Base-by-base conservation (phyloP, 306 rosid genomes). In the Canavalia gladiata region DNA sequence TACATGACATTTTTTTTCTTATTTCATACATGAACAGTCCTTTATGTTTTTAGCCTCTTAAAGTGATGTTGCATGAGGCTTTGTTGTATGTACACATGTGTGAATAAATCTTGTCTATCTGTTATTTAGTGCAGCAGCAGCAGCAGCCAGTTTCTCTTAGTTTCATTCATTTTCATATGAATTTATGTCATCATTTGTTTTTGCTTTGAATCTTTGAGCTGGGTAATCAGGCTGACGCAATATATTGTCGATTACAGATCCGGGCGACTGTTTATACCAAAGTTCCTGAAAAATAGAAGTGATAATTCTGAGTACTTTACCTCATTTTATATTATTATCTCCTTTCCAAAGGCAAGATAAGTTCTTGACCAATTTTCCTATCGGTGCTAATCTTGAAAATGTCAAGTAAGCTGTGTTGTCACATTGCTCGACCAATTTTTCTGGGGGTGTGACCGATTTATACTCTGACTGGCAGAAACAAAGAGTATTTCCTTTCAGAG, bases 41-140 rank as follows among this genome's bases (percentile, higher is more conserved):
- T 67, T 29, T 46, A 52, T 41, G 51, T 42, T 64, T 46, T 41
- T 39, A 75, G 83, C 78, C 74, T 80, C 68, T 72, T 82, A 51
- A 75, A 80, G 76, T 78, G 65, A 67, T 63, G 84, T 82, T 82
- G 86, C 82, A 57, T 43, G 81, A 75, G 84, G 87, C 85, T 64
- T 57, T 83, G 82, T 78, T 86, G 66, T 83, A 47, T 84, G 86
- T 82, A 88, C 29, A 39, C 72, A 76, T 35, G 84, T 89, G 89
- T 87, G 88, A 87, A 89, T 92, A 90, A 87, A 76, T 80, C 63
- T 75, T 78, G 80, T 82, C 39, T 72, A 82, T 83, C 57, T 85
- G 86, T 82, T 85, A 87, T 89, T 65, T 85, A 71, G 82, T 43
- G 55, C 84, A 89, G 95, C 86, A 18, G 73, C 64, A 81, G 69